Base-by-base conservation (phyloP, 805 yeast genomes). In the Yamadazyma scolyti region DNA sequence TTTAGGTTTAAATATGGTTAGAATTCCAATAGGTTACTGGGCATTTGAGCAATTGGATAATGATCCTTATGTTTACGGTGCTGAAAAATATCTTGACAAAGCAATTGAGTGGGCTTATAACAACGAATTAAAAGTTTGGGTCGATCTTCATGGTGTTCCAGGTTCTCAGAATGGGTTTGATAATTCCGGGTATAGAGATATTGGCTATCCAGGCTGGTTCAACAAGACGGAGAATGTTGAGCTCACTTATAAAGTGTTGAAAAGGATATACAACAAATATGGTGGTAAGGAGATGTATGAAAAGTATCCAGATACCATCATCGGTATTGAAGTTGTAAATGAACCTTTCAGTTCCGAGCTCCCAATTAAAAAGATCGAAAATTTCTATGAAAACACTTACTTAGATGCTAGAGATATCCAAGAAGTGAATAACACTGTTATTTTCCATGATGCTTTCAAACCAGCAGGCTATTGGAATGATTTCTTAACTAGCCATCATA, bases 121-220 rank as follows among this genome's bases (percentile, higher is more conserved):
- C 21, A 54, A 78, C 45, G 78, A 68, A 7, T 58, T 86, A 36
- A 72, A 82, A 35, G 82, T 79, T 4, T 79, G 84, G 79, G 56
- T 86, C 30, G 95, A 85, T 48, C 55, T 86, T 32, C 95, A 85
- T 48, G 88, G 93, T 9, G 79, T 73, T 13, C 94, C 94, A 6
- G 94, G 93, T 1, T 81, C 90, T 2, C 95, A 85, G 50, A 86
- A 85, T 52, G 94, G 95, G 13, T 84, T 84, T 62, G 93, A 85
- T 50, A 86, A 84, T 47, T 78, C 87, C 6, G 95, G 95, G 2
- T 55, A 68, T 17, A 65, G 88, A 47, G 76, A 52, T 30, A 44
- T 55, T 5, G 59, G 56, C 2, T 51, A 52, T 37, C 62, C 64
- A 10, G 62, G 61, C 13, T 56, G 62, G 63, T 56, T 52, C 40